Base-by-base conservation (phyloP, 306 rosid species). In the Quillaja saponaria region DNA sequence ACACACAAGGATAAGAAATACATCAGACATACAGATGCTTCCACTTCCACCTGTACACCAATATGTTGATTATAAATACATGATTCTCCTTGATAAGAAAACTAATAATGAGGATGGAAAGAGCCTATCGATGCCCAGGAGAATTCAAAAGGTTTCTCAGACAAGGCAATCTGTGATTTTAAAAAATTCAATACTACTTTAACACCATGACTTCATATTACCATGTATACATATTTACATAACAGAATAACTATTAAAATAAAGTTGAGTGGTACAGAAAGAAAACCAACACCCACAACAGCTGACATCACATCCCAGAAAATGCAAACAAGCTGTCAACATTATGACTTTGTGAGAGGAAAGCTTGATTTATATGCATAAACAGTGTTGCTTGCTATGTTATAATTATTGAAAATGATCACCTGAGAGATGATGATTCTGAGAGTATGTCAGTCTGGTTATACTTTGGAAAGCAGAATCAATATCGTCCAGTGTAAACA, bases 391-490 rank as follows among this genome's bases (percentile, higher is more conserved):
- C 39, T 25, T 4, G 31, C 31, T 25, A 53, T 6, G 8, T 17
- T 9, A 56, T 17, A 58, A 52, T 38, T 34, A 14, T 33, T 49
- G 10, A 41, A 53, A 56, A 51, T 25, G 13, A 59, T 10, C 65
- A 89, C 99, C 99, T 62, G 95, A 55, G 35, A 92, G 76, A 74
- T 89, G 99, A 78, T 92, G 94, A 67, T 92, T 90, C 76, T 92
- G 99, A 66, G 99, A 83, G 76, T 92, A 86, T 18, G 96, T 92
- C 49, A 92, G 81, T 73, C 96, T 84, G 40, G 96, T 89, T 50
- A 88, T 58, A 55, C 76, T 80, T 74, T 84, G 94, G 76, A 92
- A 92, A 63, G 95, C 95, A 65, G 85, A 84, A 75, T 92, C 99
- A 70, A 92, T 82, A 72, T 92, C 96, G 55, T 92, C 99, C 57